Evolutionary conservation across 495 filamentous ascomycete genomes (phyloP), one percentile per base, ranked within the genome.

Genomic region (Penicillium macrosclerotiorum): DNA sequence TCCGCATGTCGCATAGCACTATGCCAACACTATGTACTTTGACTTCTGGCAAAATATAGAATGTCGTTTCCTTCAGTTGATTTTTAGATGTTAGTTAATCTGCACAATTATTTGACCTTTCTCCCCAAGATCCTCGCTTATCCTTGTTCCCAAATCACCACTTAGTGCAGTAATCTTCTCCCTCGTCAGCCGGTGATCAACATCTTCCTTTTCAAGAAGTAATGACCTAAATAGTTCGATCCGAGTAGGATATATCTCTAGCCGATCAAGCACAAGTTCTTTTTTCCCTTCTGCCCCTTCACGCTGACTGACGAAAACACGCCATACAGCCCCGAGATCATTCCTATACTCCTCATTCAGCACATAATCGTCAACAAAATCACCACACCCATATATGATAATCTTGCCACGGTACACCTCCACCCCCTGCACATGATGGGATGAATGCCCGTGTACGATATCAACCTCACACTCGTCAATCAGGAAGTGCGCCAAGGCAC

Each of bases 281-380:
- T 3, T 13, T 6, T 3, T 5, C 13, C 37, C 25, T 8, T 31
- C 26, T 1, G 16, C 23, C 23, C 9, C 14, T 3, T 26, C 35
- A n/a, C 16, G 20, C 24, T 55, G 56, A 11, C 4, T 24, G n/a
- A 64, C 51, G 47, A 52, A 17, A 52, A 73, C 60, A 45, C 63
- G 62, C 67, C 69, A 73, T n/a, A 71, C 29, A 33, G 57, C 69
- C 11, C 66, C 58, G 9, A 73, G 45, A 49, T 73, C 68, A 63
- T 73, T 73, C 37, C 68, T 43, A 57, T 38, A 73, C 24, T 54
- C 49, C 20, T 30, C 33, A 52, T 56, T 49, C n/a, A 69, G 3
- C 3, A 53, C 57, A 59, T 72, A 73, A 55, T 74, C 69, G 55
- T 73, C 68, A 25, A 73, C 67, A 47, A 72, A 73, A 50, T 73